Evolutionary conservation across 805 yeast species (phyloP), one percentile per base, ranked within the genome.

Genomic region (Saturnispora mendoncae): DNA sequence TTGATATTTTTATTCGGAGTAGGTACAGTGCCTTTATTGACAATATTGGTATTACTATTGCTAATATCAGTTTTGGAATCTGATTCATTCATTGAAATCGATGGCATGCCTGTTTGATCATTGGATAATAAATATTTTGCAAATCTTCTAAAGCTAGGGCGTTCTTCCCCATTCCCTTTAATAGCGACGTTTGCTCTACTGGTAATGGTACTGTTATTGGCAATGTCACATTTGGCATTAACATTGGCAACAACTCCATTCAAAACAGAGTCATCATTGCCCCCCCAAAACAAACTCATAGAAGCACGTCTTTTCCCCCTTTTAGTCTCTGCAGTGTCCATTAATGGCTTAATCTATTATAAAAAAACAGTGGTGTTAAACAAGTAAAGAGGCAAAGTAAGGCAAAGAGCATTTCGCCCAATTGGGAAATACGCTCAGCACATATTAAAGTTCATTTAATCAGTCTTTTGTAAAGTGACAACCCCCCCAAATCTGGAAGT

Each of bases 401-500:
- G 27, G 33, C 9, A 19, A 15, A 15, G 33, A 30, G 33, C 33
- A 33, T 20, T 4, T 33, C 4, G 14, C 29, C 23, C 19, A 18
- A 30, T 21, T 19, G 0, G 17, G 14, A 18, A 30, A 38, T 19
- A 6, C 14, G 20, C 33, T 15, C 33, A 29, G 19, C 17, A n/a
- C n/a, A n/a, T n/a, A n/a, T n/a, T n/a, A n/a, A n/a, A n/a, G n/a
- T n/a, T n/a, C n/a, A n/a, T n/a, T 23, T 13, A 2, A 24, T n/a
- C 27, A 28, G 9, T 26, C 32, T 47, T 41, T 31, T 52, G 46
- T 8, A 51, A 26, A 35, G 48, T 47, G n/a, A 52, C 44, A 36
- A 52, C 53, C 38, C 56, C 56, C n/a, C 57, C 53, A 37, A 52
- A 50, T 23, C 57, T 36, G 4, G 56, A 50, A 3, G 88, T 80